Base-by-base conservation (phyloP, 805 yeast genomes). In the Naumovozyma castellii region DNA sequence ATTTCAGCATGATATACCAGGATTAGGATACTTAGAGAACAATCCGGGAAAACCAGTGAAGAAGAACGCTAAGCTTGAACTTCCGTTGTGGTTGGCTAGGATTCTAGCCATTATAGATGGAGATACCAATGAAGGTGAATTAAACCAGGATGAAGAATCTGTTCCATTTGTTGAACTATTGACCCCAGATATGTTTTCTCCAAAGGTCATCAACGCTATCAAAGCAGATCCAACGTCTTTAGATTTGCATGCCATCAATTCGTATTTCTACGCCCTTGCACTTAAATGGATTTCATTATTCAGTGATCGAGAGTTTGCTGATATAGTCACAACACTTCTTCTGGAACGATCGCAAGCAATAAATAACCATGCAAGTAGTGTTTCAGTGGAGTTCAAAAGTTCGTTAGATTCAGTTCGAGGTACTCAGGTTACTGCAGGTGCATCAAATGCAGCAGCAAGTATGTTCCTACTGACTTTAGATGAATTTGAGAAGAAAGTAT, bases 71-170 rank as follows among this genome's bases (percentile, higher is more conserved):
- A 78, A 77, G 51, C 52, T 86, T 3, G 88, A 84, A 42, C 67
- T 90, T 18, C 97, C 97, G 0, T 59, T 87, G 20, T 90, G 97
- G 97, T 62, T 90, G 32, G 94, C 95, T 0, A 79, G 79, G 43
- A 73, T 82, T 1, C 63, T 88, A 25, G 95, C 95, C 0, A 65
- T 73, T 15, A 50, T 61, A 48, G 52, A 69, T 44, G 50, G 53
- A 12, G 47, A 43, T 12, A 46, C 51, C 41, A 68, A 61, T 8
- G 61, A 53, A 6, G 65, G 59, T 12, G 46, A 48, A 5, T 50
- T 47, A 4, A n/a, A n/a, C n/a, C 51, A 57, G 14, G 56, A 49
- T 25, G 62, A 53, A 15, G 58, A 52, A 14, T 46, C 56, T 13
- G 48, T 56, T 4, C 75, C 82, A 4, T 84, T 85, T 49, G 66